These are phyloP conservation scores for Claviceps paspali DNA, from an alignment of 2,329 filamentous ascomycete species.

Conservation along the genomic window DNA sequence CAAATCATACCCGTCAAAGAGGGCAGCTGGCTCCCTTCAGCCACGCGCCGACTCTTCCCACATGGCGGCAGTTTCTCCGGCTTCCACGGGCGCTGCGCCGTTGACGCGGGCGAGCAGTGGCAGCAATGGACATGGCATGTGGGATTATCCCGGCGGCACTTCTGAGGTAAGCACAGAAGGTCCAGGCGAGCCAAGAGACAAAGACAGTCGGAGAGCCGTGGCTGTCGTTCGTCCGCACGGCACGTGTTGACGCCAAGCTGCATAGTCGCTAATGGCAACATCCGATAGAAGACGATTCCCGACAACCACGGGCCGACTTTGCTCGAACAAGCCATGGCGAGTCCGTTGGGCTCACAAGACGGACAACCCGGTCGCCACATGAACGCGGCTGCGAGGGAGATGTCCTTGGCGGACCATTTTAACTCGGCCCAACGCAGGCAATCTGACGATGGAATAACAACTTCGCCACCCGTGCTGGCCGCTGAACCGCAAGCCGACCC, in stretches of 20 bases:
- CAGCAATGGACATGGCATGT: slow-evolving; percentile 29
- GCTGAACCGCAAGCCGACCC: slow-evolving; percentile 12
- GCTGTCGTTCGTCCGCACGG: no score
- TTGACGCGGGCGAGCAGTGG: slow-evolving; percentile 34
- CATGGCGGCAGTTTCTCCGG: slow-evolving; percentile 40
- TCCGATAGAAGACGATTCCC: slow-evolving; percentile 5
- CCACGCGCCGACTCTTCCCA: slow-evolving; percentile 9
- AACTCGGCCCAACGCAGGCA: slow-evolving; percentile 11
- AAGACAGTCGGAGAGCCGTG: no score
- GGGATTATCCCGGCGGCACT: slow-evolving; percentile 23
- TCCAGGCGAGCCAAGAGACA: no score
- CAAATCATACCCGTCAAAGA: slow-evolving; percentile 3
- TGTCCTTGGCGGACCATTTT: slow-evolving; percentile 21
- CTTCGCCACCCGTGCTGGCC: slow-evolving; percentile 10
- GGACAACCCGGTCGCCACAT: slow-evolving; percentile 11
- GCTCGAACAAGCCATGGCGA: slow-evolving; percentile 8
- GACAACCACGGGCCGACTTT: slow-evolving; percentile 5
- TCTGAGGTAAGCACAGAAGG: slow-evolving; percentile 21
- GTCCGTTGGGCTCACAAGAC: slow-evolving; percentile 10
- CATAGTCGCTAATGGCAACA: neutral
- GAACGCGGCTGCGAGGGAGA: no score
- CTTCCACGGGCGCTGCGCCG: slow-evolving; percentile 29
- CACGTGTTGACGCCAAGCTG: neutral
- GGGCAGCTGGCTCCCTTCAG: slow-evolving; percentile 15
- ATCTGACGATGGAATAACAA: slow-evolving; percentile 9